phyloP scores from a whole-genome alignment of 805 yeast genomes.

The Pichia pseudocactophila region DNA sequence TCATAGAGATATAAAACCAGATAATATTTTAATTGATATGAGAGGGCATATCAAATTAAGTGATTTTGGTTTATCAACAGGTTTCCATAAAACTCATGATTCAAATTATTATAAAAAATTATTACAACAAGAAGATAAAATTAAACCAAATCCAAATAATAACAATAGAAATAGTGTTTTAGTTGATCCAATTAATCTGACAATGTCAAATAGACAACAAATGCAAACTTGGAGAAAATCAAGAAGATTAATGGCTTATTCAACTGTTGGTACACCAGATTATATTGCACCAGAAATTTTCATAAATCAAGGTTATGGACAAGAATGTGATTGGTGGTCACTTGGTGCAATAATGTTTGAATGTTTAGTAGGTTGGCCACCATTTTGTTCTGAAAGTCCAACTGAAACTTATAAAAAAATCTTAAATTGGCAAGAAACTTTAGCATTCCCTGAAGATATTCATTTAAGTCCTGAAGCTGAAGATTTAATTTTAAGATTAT shows the following conservation, averaged over 20 bases:
- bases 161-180: slow-evolving; percentile 66
- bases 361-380: slow-evolving; percentile 95
- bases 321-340: slow-evolving; percentile 98
- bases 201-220: slow-evolving; percentile 91
- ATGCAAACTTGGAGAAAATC: slow-evolving; percentile 95
- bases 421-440: slow-evolving; percentile 81
- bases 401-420: slow-evolving; percentile 90
- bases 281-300: slow-evolving; percentile 94
- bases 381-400: slow-evolving; percentile 90
- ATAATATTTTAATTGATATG: slow-evolving; percentile 65
- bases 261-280: slow-evolving; percentile 95
- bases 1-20: slow-evolving; percentile 97
- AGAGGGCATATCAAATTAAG: slow-evolving; percentile 57
- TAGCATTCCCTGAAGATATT: slow-evolving; percentile 84
- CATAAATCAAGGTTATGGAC: slow-evolving; percentile 88
- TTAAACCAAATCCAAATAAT: slow-evolving; percentile 5
- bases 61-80: slow-evolving; percentile 80
- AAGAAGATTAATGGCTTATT: slow-evolving; percentile 86
- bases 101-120: slow-evolving; percentile 77
- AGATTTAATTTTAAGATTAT: slow-evolving; percentile 67
- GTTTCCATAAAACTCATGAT: slow-evolving; percentile 91
- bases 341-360: slow-evolving; percentile 95
- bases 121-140: slow-evolving; percentile 49
- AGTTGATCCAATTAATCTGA: slow-evolving; percentile 91
- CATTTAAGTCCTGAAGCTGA: slow-evolving; percentile 85